Evolutionary conservation across 2,329 filamentous ascomycete species (phyloP), one percentile per base, ranked within the genome.

Genomic region (Leptosphaerulina australis): DNA sequence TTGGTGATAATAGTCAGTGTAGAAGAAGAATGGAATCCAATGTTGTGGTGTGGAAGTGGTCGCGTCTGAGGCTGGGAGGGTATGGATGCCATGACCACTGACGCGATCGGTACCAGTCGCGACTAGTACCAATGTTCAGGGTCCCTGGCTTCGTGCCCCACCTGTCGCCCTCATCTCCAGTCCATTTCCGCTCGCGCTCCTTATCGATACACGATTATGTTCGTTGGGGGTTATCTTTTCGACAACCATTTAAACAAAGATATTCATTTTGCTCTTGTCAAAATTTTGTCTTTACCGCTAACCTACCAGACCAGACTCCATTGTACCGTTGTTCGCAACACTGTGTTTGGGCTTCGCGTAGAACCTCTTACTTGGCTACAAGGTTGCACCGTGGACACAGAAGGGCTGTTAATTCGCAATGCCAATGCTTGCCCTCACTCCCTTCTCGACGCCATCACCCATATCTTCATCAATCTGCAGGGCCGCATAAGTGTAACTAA

Each of bases 11-110:
- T 8, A 41, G 31, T 36, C 30, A 28, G 5, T 10, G 15, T 41
- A 26, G n/a, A 18, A 12, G 15, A 41, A 44, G 38, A 28, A 33
- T 20, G 12, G 24, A 33, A 17, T 20, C 28, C 38, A 48, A 40
- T 48, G 45, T 50, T 45, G 31, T 41, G 40, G 40, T 43, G 43
- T 25, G 49, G 17, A 33, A 18, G 47, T 56, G 45, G 49, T 49
- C 54, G 55, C 55, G 54, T 45, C 21, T 49, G 54, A 36, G 52
- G 55, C 41, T 58, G 49, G 49, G 43, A 44, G 49, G 34, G 31
- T 43, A 46, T 45, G 40, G 35, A 39, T 50, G 43, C 35, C 33
- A 12, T 26, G 49, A 41, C 25, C 35, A 29, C 43, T 37, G 37
- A 44, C 49, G 49, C 43, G 48, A 45, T 41, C 36, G 34, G 24